Evolutionary conservation across 2,329 filamentous ascomycete species (phyloP), one percentile per base, ranked within the genome.

Genomic region (Aspergillus pseudonomiae): DNA sequence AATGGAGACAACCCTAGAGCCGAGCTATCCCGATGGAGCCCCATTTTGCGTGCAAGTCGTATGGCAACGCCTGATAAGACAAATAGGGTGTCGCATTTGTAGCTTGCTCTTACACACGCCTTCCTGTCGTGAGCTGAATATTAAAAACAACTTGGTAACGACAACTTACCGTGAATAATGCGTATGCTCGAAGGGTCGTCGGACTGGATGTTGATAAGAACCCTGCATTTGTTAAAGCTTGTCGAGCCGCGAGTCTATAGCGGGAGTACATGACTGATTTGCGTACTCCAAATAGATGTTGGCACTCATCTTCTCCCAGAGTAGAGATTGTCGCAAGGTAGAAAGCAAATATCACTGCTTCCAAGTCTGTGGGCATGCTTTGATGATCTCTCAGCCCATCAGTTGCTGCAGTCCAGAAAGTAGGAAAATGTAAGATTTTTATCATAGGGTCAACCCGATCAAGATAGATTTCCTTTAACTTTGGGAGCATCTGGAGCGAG

Each of bases 351-450:
- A 52, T 30, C 48, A 30, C 16, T n/a, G 48, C 48, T 26, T 52
- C 26, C 6, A 32, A 30, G 48, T 30, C 26, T 11, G 28, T 52
- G 3, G 48, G 6, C 48, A 52, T 16, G 48, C 16, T n/a, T 30
- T 30, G 48, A 32, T 16, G 48, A 30, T n/a, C 26, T 11, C 26
- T 24, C 26, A 52, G 16, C 16, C 26, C 16, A 26, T 52, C 3
- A 6, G 26, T 52, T 30, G 28, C 11, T 28, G 16, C 16, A 26
- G 9, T 30, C 48, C 48, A 52, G 26, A 52, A 52, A 3, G 48
- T 66, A n/a, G 68, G 67, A 1, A 68, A 60, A 59, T 71, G 69
- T 4, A 70, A 55, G n/a, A 69, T 57, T 53, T 70, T 69, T 14
- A 69, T 64, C 14, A 70, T 56, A 3, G 67, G 65, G 54, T 71